phyloP scores from a whole-genome alignment of 768 basidiomycete genomes.

The Austroboletus festivus region DNA sequence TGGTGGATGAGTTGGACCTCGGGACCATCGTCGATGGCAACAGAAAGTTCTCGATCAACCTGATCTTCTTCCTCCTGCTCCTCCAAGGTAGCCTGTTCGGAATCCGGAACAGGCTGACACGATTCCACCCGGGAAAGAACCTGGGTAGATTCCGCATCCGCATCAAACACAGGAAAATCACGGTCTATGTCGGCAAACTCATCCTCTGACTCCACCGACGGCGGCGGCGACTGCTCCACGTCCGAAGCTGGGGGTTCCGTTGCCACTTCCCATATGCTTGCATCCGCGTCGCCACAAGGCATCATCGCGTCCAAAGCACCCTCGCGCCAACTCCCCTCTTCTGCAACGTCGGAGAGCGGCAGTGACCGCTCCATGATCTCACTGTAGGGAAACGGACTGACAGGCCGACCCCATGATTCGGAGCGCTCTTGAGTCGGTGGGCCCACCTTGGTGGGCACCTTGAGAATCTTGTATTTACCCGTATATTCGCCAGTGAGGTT shows the following conservation, averaged over 20 bases:
- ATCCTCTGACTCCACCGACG: constrained; percentile 10
- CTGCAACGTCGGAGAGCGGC: constrained; percentile 9
- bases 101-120: neutral
- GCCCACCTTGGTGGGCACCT: constrained; percentile 60
- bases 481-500: constrained; percentile 59
- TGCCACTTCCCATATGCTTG: constrained; percentile 17
- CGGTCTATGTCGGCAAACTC: constrained; percentile 19
- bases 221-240: constrained; percentile 5
- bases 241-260: constrained; percentile 22
- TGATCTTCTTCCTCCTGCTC: constrained; percentile 30
- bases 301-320: no score
- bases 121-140: constrained; percentile 2
- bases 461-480: constrained; percentile 55
- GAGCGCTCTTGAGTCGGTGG: constrained; percentile 50
- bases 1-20: neutral
- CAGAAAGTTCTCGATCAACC: constrained; percentile 38
- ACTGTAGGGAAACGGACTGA: constrained; percentile 59
- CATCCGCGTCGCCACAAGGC: neutral
- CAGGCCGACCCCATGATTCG: constrained; percentile 65
- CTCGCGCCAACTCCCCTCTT: constrained; percentile 2
- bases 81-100: constrained; percentile 19
- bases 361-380: constrained; percentile 32
- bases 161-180: constrained; percentile 15
- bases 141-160: constrained; percentile 15
- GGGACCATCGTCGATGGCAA: constrained; percentile 21